Evolutionary conservation across 2,329 filamentous ascomycete genomes (phyloP).

Genomic region (Ceratocystis diversiconidia): DNA sequence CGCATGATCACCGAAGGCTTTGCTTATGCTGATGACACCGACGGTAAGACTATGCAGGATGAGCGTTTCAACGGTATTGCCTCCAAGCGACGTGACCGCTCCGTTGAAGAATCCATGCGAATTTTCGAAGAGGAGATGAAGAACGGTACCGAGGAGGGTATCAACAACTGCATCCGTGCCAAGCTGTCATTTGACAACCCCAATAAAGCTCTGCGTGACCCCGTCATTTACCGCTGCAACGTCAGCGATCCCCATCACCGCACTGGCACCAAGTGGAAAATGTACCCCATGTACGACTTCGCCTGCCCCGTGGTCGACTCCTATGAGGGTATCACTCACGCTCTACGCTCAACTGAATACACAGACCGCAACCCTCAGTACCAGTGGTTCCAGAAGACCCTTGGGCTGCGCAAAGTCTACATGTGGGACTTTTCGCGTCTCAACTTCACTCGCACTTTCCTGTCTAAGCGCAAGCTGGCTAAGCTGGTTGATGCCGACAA

Average conservation of each 20-base stretch:
- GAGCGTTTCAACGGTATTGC: constrained; percentile 75
- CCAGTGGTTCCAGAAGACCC: constrained; percentile 66
- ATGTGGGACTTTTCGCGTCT: constrained; percentile 78
- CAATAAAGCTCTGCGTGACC: constrained; percentile 92
- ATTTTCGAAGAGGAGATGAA: constrained; percentile 93
- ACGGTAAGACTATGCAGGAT: constrained; percentile 72
- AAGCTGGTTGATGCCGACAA: constrained; percentile 64
- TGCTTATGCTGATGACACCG: constrained; percentile 89
- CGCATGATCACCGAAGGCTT: constrained; percentile 73
- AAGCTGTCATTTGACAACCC: constrained; percentile 85
- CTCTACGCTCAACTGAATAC: constrained; percentile 73
- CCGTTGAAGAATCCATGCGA: constrained; percentile 68
- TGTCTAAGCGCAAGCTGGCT: constrained; percentile 76
- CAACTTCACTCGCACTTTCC: constrained; percentile 70
- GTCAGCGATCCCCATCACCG: constrained; percentile 53
- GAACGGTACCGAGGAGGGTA: constrained; percentile 61
- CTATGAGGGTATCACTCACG: constrained; percentile 70
- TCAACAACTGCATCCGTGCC: constrained; percentile 80
- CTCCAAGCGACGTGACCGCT: constrained; percentile 64
- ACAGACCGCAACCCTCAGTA: constrained; percentile 78
- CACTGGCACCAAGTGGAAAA: constrained; percentile 67
- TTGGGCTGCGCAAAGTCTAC: constrained; percentile 61
- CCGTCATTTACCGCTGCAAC: constrained; percentile 95
- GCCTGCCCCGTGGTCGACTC: constrained; percentile 71
- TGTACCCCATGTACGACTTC: constrained; percentile 80